These are phyloP conservation scores for Lactarius tabidus DNA, from an alignment of 768 basidiomycete genomes.

Conservation along the genomic window DNA sequence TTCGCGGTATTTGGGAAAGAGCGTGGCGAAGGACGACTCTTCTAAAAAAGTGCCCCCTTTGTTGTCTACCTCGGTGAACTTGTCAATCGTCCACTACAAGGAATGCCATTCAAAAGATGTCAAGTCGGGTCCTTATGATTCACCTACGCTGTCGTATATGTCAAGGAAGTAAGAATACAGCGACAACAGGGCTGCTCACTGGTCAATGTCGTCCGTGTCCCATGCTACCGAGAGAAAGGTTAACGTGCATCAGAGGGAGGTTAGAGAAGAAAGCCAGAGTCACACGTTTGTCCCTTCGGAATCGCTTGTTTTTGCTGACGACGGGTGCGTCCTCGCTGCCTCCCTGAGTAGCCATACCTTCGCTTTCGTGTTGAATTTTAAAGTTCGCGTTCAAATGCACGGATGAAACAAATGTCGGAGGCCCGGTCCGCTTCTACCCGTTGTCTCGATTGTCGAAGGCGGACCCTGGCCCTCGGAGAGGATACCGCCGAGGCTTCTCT, in stretches of 20 bases:
- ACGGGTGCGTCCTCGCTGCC: constrained; percentile 19
- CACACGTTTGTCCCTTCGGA: constrained; percentile 95
- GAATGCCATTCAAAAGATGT: not conserved
- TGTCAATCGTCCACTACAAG: constrained; percentile 74
- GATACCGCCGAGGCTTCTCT: too few relatives aligned
- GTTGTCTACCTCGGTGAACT: constrained; percentile 72
- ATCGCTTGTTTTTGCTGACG: constrained; percentile 81
- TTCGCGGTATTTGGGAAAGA: constrained; percentile 98
- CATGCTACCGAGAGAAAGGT: constrained; percentile 57
- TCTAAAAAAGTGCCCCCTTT: constrained; percentile 82
- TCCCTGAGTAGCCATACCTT: constrained; percentile 6
- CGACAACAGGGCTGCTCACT: constrained; percentile 52
- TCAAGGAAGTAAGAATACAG: not conserved
- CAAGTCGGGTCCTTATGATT: not conserved
- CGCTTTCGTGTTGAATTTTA: too few relatives aligned
- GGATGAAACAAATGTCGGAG: not conserved
- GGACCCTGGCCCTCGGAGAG: too few relatives aligned
- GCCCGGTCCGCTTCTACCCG: not conserved
- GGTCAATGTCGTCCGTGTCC: constrained; percentile 99
- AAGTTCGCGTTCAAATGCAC: too few relatives aligned
- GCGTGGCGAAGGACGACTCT: constrained; percentile 96
- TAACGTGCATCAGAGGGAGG: constrained; percentile 23
- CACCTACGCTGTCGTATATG: constrained; percentile 32
- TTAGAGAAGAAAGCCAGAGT: constrained; percentile 22
- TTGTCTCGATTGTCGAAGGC: too few relatives aligned